Evolutionary conservation across 345 rosid genomes (phyloP).

Genomic region (Crucihimalaya himalaica): DNA sequence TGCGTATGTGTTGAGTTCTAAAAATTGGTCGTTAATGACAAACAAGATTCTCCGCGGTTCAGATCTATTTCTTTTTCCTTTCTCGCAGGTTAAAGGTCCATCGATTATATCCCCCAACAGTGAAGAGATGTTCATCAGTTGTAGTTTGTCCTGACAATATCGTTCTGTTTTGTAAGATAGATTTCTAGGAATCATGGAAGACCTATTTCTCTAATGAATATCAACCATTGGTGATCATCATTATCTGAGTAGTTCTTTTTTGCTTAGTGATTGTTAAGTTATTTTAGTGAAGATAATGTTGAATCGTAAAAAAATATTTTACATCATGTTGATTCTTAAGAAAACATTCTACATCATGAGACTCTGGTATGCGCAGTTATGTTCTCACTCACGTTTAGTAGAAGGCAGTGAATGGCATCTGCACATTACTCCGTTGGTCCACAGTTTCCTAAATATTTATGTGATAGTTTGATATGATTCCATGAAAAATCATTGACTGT

Average conservation of each 20-base stretch:
- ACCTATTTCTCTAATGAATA: not conserved
- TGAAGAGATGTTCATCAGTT: slow-evolving; percentile 19
- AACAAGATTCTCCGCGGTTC: not conserved
- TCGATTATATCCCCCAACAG: slow-evolving; percentile 1
- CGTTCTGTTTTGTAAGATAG: slow-evolving; percentile 3
- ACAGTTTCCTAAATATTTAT: not conserved
- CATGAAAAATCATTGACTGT: not conserved
- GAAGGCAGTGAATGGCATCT: not conserved
- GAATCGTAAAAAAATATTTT: too few relatives aligned
- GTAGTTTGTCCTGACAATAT: slow-evolving; percentile 14
- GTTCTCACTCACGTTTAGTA: not conserved
- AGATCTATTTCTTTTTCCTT: not conserved
- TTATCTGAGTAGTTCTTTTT: not conserved
- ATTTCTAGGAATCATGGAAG: not conserved
- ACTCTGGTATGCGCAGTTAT: not conserved
- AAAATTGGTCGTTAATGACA: not conserved
- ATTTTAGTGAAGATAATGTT: not conserved
- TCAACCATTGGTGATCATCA: not conserved
- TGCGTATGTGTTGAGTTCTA: not conserved
- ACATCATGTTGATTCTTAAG: slow-evolving; percentile 24
- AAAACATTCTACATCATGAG: slow-evolving; percentile 10
- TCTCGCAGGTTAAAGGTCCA: slow-evolving; percentile 21
- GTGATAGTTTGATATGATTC: not conserved
- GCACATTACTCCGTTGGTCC: not conserved
- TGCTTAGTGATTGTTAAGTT: slow-evolving; percentile 15